Conservation (phyloP, 2,329 filamentous ascomycete species). For the Penicillium griseofulvum region DNA sequence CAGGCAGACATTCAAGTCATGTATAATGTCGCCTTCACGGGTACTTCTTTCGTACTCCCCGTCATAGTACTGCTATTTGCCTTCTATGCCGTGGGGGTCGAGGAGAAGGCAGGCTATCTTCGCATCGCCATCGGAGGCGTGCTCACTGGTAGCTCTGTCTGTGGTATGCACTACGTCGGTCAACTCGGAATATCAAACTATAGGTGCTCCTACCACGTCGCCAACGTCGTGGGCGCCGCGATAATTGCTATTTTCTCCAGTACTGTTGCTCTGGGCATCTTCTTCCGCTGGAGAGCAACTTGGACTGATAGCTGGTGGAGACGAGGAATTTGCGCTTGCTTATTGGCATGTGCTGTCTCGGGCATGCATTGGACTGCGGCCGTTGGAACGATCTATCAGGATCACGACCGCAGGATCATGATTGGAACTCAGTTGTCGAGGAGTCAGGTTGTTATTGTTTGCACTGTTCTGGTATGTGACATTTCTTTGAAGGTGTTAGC, state of each 20-base stretch:
- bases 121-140: constrained; percentile 63
- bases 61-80: constrained; percentile 70
- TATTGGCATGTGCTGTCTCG: constrained; percentile 72
- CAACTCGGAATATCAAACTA: constrained; percentile 82
- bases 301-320: constrained; percentile 83
- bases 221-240: constrained; percentile 65
- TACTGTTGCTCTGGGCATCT: constrained; percentile 66
- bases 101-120: constrained; percentile 56
- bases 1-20: constrained; percentile 64
- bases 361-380: constrained; percentile 87
- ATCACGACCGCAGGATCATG: constrained; percentile 48
- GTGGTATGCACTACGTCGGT: constrained; percentile 86
- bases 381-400: constrained; percentile 65
- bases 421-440: constrained; percentile 50
- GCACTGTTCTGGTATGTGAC: constrained; percentile 63
- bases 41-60: constrained; percentile 75
- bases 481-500: neutral
- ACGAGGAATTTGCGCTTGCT: constrained; percentile 61
- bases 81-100: constrained; percentile 66
- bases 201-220: constrained; percentile 57
- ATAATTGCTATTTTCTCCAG: constrained; percentile 72
- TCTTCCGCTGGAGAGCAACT: constrained; percentile 71
- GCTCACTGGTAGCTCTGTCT: constrained; percentile 71
- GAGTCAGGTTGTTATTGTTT: constrained; percentile 69
- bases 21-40: constrained; percentile 70